Percentiles rank a stretch among this genome's conserved stretches.
Conservation (phyloP, 1,284 basidiomycete species). For the Peniophora sp. region DNA sequence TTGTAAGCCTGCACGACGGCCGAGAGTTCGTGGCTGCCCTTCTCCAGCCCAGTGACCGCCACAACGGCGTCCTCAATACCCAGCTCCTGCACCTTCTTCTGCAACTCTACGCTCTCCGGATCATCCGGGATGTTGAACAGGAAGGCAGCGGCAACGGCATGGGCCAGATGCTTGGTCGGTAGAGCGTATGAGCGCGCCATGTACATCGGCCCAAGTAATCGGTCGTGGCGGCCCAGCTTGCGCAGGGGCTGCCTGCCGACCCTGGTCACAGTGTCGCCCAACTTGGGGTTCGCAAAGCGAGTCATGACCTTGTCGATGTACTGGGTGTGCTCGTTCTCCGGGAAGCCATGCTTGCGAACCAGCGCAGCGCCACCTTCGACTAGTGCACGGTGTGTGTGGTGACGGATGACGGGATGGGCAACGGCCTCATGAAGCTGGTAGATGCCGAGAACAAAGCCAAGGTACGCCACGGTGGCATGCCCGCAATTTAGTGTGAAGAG, state of each 20-base stretch:
- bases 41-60: constrained; percentile 20
- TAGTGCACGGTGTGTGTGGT: constrained; percentile 16
- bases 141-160: constrained; percentile 29
- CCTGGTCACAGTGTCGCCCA: constrained; percentile 27
- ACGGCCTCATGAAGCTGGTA: constrained; percentile 24
- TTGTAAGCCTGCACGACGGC: constrained; percentile 18
- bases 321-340: constrained; percentile 19
- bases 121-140: constrained; percentile 24
- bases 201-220: constrained; percentile 26
- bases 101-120: constrained; percentile 24
- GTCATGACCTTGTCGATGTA: constrained; percentile 26
- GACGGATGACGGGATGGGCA: constrained; percentile 14
- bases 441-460: constrained; percentile 24
- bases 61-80: constrained; percentile 20
- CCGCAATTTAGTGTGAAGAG: constrained; percentile 34
- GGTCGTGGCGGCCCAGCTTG: constrained; percentile 26
- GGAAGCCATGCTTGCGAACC: constrained; percentile 17
- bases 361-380: constrained; percentile 20
- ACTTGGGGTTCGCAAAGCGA: constrained; percentile 27
- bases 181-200: constrained; percentile 26
- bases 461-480: constrained; percentile 30
- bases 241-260: constrained; percentile 31
- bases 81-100: constrained; percentile 15
- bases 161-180: constrained; percentile 21
- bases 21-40: constrained; percentile 15